These are phyloP conservation scores for Daldinia concentrica DNA, from an alignment of 495 filamentous ascomycete genomes.

Conservation along the genomic window DNA sequence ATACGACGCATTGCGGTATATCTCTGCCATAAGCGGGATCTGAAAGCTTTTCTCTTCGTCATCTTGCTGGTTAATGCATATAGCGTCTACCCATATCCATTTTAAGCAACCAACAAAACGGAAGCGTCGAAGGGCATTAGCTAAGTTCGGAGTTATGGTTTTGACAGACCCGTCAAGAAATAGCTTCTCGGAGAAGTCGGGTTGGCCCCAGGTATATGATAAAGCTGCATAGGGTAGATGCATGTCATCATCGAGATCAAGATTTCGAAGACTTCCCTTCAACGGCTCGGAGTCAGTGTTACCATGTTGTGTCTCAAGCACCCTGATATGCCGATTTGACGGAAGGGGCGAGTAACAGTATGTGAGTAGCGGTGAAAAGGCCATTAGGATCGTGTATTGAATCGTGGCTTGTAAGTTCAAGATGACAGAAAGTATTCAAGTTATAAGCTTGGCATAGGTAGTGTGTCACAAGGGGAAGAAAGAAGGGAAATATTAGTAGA, in stretches of 20 bases:
- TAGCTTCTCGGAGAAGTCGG: not conserved
- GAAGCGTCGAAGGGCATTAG: constrained; percentile 16
- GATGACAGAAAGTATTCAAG: no score
- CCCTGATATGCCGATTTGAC: no score
- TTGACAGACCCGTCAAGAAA: not conserved
- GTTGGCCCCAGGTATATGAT: constrained; percentile 28
- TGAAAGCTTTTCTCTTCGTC: constrained; percentile 24
- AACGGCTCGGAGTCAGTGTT: not conserved
- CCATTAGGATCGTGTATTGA: no score
- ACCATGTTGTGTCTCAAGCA: no score
- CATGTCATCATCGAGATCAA: constrained; percentile 6
- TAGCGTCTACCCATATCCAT: constrained; percentile 32
- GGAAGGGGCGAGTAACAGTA: no score
- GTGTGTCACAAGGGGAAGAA: no score
- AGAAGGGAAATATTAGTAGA: no score
- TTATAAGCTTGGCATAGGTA: no score
- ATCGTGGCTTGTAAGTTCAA: no score
- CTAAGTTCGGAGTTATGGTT: not conserved
- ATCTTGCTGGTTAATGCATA: constrained; percentile 33
- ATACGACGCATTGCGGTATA: constrained; percentile 17
- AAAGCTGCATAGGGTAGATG: constrained; percentile 10
- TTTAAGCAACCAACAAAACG: not conserved
- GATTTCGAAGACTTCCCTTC: not conserved
- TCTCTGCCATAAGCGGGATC: constrained; percentile 28
- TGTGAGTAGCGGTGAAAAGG: no score